phyloP scores from a whole-genome alignment of 441 rosid genomes.

The Populus trichocarpa region DNA sequence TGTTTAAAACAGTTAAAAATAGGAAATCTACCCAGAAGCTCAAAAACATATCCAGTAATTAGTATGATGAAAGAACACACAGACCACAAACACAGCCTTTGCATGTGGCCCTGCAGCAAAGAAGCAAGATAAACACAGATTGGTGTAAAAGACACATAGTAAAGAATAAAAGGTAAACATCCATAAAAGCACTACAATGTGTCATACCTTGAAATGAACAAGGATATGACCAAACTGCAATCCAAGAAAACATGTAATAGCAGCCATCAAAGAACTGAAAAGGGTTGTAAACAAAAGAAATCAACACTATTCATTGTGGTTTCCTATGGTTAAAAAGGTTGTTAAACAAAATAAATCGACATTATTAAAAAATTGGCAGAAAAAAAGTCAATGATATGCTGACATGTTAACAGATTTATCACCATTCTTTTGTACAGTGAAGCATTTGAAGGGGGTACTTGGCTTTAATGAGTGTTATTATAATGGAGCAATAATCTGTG shows the following conservation, averaged over 20 bases:
- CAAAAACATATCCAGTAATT: conserved; percentile 38
- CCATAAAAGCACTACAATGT: background rate
- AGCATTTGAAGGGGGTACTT: background rate
- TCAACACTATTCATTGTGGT: conserved; percentile 1
- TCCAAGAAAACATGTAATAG: conserved; percentile 52
- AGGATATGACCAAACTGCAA: conserved; percentile 60
- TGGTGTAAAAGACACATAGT: background rate
- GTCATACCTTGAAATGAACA: conserved; percentile 45
- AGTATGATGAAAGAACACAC: conserved; percentile 36
- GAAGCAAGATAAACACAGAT: background rate
- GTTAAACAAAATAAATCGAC: background rate
- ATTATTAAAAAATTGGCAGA: background rate
- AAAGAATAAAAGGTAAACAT: background rate
- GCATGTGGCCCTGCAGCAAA: conserved; percentile 40
- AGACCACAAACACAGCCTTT: conserved; percentile 42
- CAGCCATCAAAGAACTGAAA: conserved; percentile 58
- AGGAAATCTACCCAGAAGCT: conserved; percentile 38
- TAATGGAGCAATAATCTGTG: background rate
- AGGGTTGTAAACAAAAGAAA: conserved; percentile 4
- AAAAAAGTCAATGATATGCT: background rate
- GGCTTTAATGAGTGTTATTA: background rate
- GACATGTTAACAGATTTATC: background rate
- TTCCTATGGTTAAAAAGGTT: background rate
- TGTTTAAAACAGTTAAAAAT: background rate
- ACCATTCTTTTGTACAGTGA: background rate